A percentile compares a stretch with the other conserved stretches of the same genome.
Evolutionary conservation across 1,284 basidiomycete species (phyloP).

Genomic region (Irpex rosettiformis): DNA sequence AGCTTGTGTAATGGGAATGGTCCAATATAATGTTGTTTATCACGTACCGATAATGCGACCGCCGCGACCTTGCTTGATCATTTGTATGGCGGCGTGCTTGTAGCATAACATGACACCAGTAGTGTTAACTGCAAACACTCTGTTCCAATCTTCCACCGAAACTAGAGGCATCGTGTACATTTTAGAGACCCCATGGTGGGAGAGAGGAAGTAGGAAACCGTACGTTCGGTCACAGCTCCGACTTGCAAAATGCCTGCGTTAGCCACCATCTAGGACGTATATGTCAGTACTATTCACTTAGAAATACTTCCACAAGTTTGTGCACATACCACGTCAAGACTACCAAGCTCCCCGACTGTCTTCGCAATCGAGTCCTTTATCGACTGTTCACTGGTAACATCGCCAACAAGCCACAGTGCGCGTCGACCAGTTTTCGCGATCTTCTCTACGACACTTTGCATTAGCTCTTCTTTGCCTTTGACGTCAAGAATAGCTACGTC

Average conservation of each 20-base stretch:
- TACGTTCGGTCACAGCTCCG: slow-evolving; percentile 19
- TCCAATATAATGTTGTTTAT: not conserved
- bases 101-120: slow-evolving; percentile 26
- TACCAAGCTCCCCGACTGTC: slow-evolving; percentile 16
- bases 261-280: slow-evolving; percentile 24
- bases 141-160: slow-evolving; percentile 20
- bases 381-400: slow-evolving; percentile 35
- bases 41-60: slow-evolving; percentile 26
- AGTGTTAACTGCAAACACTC: slow-evolving; percentile 22
- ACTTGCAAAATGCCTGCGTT: slow-evolving; percentile 26
- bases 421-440: slow-evolving; percentile 29
- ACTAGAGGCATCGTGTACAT: not conserved
- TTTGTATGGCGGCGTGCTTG: slow-evolving; percentile 27
- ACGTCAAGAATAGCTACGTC: slow-evolving; percentile 38
- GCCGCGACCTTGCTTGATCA: slow-evolving; percentile 27
- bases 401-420: slow-evolving; percentile 26
- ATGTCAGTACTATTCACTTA: not conserved
- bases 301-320: not conserved
- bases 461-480: slow-evolving; percentile 21
- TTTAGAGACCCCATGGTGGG: not conserved
- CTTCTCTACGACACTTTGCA: slow-evolving; percentile 29
- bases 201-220: not conserved
- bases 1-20: slow-evolving; percentile 5
- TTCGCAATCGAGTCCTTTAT: slow-evolving; percentile 33
- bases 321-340: slow-evolving; percentile 9